Conservation (phyloP, 2,329 filamentous ascomycete species). For the Hypoxylon sp. region DNA sequence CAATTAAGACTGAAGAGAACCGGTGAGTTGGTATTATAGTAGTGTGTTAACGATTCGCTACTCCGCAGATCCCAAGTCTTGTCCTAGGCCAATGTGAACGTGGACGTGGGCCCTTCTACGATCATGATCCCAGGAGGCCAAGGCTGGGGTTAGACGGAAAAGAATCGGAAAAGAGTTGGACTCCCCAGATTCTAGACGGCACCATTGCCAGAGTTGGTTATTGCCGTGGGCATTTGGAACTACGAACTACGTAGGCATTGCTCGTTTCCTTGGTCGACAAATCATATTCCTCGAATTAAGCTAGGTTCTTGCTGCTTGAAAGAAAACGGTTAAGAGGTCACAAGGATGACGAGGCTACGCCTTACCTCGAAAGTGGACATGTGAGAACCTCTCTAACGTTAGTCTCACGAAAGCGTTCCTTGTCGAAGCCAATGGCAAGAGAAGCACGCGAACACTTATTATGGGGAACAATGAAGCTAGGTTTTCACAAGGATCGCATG, state of each 20-base stretch:
- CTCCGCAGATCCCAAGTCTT: constrained; percentile 48
- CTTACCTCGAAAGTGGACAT: constrained; percentile 42
- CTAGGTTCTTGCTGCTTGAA: constrained; percentile 26
- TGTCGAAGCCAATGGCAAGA: constrained; percentile 40
- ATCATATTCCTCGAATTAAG: constrained; percentile 31
- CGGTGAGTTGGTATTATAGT: constrained; percentile 40
- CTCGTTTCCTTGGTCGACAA: constrained; percentile 27
- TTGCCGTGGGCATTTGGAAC: constrained; percentile 11
- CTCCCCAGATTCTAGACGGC: constrained; percentile 37
- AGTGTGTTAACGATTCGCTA: constrained; percentile 46
- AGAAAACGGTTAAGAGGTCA: constrained; percentile 35
- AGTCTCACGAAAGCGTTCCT: constrained; percentile 45
- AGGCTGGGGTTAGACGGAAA: constrained; percentile 44
- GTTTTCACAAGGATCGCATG: constrained; percentile 46
- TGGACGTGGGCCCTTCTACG: constrained; percentile 43
- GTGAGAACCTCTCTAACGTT: constrained; percentile 45
- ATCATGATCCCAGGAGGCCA: constrained; percentile 42
- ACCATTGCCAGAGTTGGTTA: constrained; percentile 28
- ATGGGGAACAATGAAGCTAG: constrained; percentile 39
- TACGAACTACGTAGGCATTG: constrained; percentile 31
- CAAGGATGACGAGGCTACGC: constrained; percentile 47
- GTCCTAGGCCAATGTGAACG: constrained; percentile 39
- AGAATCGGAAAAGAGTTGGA: constrained; percentile 42
- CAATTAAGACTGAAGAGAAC: constrained; percentile 41
- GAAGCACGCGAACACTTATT: constrained; percentile 45